These are phyloP conservation scores for Xylaria polymorpha DNA, from an alignment of 2,329 filamentous ascomycete genomes.

Conservation along the genomic window DNA sequence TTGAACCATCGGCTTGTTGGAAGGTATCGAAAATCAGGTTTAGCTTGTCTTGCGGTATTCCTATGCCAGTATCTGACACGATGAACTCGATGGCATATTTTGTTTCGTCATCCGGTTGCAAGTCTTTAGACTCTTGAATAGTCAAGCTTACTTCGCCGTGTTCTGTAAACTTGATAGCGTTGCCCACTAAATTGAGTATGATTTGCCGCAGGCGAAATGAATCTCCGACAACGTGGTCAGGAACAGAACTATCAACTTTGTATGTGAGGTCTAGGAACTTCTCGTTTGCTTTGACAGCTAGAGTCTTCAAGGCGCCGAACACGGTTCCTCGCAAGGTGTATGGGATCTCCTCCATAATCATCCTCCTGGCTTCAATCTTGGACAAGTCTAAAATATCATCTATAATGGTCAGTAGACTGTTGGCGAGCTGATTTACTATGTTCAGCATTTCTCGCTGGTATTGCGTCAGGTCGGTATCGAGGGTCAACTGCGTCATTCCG, in stretches of 20 bases:
- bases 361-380: slow-evolving; percentile 92
- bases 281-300: slow-evolving; percentile 97
- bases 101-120: slow-evolving; percentile 72
- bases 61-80: slow-evolving; percentile 95
- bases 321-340: slow-evolving; percentile 94
- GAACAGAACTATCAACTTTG: slow-evolving; percentile 91
- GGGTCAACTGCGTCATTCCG: slow-evolving; percentile 95
- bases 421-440: slow-evolving; percentile 95
- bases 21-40: slow-evolving; percentile 99
- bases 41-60: slow-evolving; percentile 93
- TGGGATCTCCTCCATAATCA: slow-evolving; percentile 98
- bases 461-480: slow-evolving; percentile 93
- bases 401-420: slow-evolving; percentile 96
- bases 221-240: slow-evolving; percentile 94
- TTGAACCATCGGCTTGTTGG: slow-evolving; percentile 97
- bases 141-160: slow-evolving; percentile 94
- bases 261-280: slow-evolving; percentile 94
- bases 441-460: slow-evolving; percentile 99
- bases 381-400: slow-evolving; percentile 82
- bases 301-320: slow-evolving; percentile 95
- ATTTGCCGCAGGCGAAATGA: slow-evolving; percentile 97
- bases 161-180: slow-evolving; percentile 99
- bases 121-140: slow-evolving; percentile 76
- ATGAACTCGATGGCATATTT: slow-evolving; percentile 97
- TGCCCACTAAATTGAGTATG: slow-evolving; percentile 95